phyloP scores from a whole-genome alignment of 352 stramenopile genomes.

The Lagenidium sp. region DNA sequence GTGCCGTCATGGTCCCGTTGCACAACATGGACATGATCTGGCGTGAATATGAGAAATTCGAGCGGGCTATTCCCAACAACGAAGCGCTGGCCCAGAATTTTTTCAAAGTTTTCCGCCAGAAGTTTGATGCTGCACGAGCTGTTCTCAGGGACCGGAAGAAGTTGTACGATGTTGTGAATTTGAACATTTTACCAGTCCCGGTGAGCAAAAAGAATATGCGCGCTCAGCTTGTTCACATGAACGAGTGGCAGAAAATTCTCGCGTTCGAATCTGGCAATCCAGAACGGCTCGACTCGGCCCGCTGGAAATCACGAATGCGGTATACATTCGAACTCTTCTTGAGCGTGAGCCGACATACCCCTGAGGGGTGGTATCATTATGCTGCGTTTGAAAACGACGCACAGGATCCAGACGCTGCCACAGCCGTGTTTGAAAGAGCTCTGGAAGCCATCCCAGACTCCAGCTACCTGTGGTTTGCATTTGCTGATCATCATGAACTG shows the following conservation, averaged over 20 bases:
- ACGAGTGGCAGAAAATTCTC: constrained; percentile 70
- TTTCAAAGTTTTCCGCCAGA: constrained; percentile 82
- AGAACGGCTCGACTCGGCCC: constrained; percentile 68
- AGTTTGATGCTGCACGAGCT: constrained; percentile 71
- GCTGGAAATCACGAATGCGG: constrained; percentile 70
- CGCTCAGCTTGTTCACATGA: constrained; percentile 41
- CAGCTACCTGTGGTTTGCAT: constrained; percentile 72
- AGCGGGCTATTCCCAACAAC: constrained; percentile 83
- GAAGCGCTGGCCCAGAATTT: constrained; percentile 80
- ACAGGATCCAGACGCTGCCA: constrained; percentile 62
- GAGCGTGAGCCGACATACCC: constrained; percentile 64
- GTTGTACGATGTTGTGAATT: constrained; percentile 66
- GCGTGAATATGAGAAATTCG: constrained; percentile 86
- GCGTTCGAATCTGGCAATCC: constrained; percentile 74
- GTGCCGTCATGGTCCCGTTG: constrained; percentile 66
- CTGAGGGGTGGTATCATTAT: constrained; percentile 84
- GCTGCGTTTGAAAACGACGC: constrained; percentile 69
- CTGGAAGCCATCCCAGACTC: constrained; percentile 75
- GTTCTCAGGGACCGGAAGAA: constrained; percentile 82
- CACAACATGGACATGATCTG: constrained; percentile 76
- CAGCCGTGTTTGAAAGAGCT: constrained; percentile 55
- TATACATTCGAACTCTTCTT: constrained; percentile 81
- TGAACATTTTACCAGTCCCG: constrained; percentile 57
- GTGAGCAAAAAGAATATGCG: constrained; percentile 17
- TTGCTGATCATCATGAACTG: constrained; percentile 75